These are phyloP conservation scores for Gnomoniopsis sp. DNA, from an alignment of 2,329 filamentous ascomycete genomes.

Conservation along the genomic window DNA sequence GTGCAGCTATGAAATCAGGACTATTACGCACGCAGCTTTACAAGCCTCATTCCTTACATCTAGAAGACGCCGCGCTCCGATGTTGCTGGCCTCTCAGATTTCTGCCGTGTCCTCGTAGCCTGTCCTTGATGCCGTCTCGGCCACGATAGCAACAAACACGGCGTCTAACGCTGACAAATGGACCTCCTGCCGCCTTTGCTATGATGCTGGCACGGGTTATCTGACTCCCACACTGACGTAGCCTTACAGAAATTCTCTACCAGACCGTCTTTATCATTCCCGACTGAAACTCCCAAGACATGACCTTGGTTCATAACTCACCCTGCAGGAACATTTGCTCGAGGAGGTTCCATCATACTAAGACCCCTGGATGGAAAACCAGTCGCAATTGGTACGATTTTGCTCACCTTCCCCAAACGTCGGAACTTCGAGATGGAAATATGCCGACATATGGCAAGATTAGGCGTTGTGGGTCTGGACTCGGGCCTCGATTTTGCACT, in stretches of 20 bases:
- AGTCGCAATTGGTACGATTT: background rate
- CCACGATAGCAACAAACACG: no score
- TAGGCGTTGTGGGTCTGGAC: background rate
- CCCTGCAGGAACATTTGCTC: background rate
- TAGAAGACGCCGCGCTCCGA: background rate
- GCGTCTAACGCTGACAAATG: no score
- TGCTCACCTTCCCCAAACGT: slow-evolving; percentile 10
- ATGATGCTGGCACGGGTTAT: background rate
- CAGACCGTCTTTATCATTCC: background rate
- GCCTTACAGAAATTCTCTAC: background rate
- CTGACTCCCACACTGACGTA: background rate
- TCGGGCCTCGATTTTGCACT: no score
- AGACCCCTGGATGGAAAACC: background rate
- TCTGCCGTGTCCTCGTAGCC: background rate
- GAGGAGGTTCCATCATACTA: background rate
- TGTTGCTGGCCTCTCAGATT: background rate
- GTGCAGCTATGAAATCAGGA: background rate
- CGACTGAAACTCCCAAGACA: background rate
- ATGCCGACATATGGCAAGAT: slow-evolving; percentile 2
- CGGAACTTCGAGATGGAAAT: slow-evolving; percentile 1
- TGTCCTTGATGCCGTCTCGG: background rate
- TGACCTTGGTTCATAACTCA: background rate
- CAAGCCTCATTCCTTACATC: background rate
- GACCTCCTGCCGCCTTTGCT: background rate
- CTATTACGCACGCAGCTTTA: background rate